Base-by-base conservation (phyloP, 2,329 filamentous ascomycete species). In the Pestalotiopsis sp. region DNA sequence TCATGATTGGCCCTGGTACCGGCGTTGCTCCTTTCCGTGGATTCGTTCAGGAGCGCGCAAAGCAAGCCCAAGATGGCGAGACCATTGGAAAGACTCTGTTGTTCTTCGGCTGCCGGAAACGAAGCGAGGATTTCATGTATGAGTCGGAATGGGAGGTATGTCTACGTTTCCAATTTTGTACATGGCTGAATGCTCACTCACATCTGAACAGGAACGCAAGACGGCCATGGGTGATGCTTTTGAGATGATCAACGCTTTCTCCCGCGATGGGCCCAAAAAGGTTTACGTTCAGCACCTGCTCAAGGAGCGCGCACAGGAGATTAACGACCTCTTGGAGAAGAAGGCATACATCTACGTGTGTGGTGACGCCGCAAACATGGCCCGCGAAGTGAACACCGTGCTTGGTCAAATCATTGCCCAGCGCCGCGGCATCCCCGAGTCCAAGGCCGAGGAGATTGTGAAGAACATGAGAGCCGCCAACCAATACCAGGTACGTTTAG, bases 261-360 rank as follows among this genome's bases (percentile, higher is more conserved):
- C 96, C n/a, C 91, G 96, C 73, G 93, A 98, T 69, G 86, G 88
- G 0, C 80, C 90, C 58, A 88, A 96, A 81, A 99, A 99, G 84
- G 93, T 99, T 49, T 99, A 99, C 78, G 96, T 99, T 25, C 96
- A 99, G 83, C 94, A 99, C 82, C 89, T 93, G 71, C 87, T 99
- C 70, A 92, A 93, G 82, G 93, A 98, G 81, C 87, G 91, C 64
- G 91, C 93, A 69, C 88, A 93, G 76, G 90, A 97, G 75, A 87
- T 99, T 82, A 95, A 97, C 82, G 91, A 95, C 72, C 89, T 99
- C 1, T 86, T 99, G 11, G 86, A 92, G 73, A 86, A 94, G 81
- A 93, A 95, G 80, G 96, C 94, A 4, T 98, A 96, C 82, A 95
- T 99, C 80, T 99, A 99, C 80, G 95, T 99, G 69, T 99, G 97